Conservation (phyloP, 2,329 filamentous ascomycete genomes). For the Penicillium sp. region DNA sequence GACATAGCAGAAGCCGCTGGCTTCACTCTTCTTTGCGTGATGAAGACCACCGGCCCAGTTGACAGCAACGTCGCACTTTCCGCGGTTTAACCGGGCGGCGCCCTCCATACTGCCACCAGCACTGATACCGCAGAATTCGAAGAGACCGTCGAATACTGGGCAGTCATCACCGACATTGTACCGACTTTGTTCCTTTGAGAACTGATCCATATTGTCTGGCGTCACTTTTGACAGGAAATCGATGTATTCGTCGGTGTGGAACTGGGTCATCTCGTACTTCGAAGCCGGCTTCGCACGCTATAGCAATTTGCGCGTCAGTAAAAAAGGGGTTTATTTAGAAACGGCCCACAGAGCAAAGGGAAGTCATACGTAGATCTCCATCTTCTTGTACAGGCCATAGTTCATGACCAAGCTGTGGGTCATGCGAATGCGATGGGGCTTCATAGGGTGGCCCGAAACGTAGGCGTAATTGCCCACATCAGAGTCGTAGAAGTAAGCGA, state of each 20-base stretch:
- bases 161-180: constrained; percentile 71
- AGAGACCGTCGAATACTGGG: constrained; percentile 72
- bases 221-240: constrained; percentile 84
- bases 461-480: constrained; percentile 99
- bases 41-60: constrained; percentile 97
- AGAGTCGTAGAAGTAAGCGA: constrained; percentile 98
- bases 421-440: constrained; percentile 72
- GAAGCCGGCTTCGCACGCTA: constrained; percentile 80
- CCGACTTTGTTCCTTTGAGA: constrained; percentile 84
- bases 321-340: background rate
- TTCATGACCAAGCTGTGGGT: constrained; percentile 72
- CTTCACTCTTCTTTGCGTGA: constrained; percentile 93
- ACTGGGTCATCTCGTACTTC: constrained; percentile 74
- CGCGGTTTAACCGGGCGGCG: constrained; percentile 69
- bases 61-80: constrained; percentile 70
- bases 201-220: constrained; percentile 97
- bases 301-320: constrained; percentile 30
- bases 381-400: constrained; percentile 74
- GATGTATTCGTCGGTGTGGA: constrained; percentile 76
- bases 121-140: constrained; percentile 74
- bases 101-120: constrained; percentile 74
- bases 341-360: background rate
- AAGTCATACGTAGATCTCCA: constrained; percentile 69
- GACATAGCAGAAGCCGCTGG: constrained; percentile 97
- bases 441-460: constrained; percentile 74